phyloP scores from a whole-genome alignment of 2,329 filamentous ascomycete species.

The Teratosphaeriaceae sp. region DNA sequence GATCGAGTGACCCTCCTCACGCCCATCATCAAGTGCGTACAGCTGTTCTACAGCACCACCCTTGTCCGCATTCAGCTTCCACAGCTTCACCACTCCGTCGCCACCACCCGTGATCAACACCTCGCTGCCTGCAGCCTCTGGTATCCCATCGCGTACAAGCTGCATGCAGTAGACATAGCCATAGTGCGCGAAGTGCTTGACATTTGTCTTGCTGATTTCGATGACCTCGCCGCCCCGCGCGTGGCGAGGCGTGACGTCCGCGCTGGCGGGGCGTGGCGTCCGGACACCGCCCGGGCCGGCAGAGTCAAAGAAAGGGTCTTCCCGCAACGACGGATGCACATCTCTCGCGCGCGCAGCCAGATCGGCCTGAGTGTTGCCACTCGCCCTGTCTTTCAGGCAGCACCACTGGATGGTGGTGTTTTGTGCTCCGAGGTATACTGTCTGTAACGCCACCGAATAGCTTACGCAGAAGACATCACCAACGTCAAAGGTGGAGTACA shows the following conservation, averaged over 20 bases:
- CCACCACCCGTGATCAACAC: constrained; percentile 86
- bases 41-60: constrained; percentile 63
- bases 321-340: constrained; percentile 66
- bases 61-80: constrained; percentile 60
- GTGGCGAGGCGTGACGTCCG: constrained; percentile 41
- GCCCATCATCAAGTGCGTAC: constrained; percentile 55
- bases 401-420: constrained; percentile 96
- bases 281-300: constrained; percentile 73
- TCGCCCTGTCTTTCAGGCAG: constrained; percentile 31
- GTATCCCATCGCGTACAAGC: constrained; percentile 65
- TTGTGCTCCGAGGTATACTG: constrained; percentile 85
- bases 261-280: constrained; percentile 63
- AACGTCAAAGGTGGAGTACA: constrained; percentile 89
- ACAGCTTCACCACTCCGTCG: constrained; percentile 92
- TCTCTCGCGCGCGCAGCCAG: background rate
- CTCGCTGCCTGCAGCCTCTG: constrained; percentile 65
- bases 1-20: constrained; percentile 53
- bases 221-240: constrained; percentile 58
- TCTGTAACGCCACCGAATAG: constrained; percentile 72
- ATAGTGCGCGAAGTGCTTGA: constrained; percentile 84
- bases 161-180: constrained; percentile 98
- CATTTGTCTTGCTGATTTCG: constrained; percentile 74
- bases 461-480: constrained; percentile 95
- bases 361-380: constrained; percentile 5
- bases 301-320: constrained; percentile 92